Evolutionary conservation across 116 monocot genomes (phyloP), one percentile per base, ranked within the genome.

Genomic region (Phalaenopsis hybrid): DNA sequence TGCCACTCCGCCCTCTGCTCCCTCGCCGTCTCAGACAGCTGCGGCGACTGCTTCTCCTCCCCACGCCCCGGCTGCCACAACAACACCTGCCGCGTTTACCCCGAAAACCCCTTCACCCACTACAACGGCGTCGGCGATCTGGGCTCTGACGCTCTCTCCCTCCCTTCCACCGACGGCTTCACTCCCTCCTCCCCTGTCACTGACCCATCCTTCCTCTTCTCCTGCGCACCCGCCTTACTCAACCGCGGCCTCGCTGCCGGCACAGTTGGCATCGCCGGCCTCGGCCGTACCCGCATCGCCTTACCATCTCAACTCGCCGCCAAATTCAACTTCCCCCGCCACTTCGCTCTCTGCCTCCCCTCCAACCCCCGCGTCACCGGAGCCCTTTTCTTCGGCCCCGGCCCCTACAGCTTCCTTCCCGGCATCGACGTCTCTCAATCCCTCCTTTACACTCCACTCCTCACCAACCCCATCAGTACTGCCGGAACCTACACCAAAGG

Each of bases 131-230:
- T 8, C 15, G 95, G 89, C 10, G 84, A 87, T 49, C 81, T 90
- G 28, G 28, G 28, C 28, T 17, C 55, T 5, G 95, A 93, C 79
- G 82, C 59, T 33, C 50, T 91, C 61, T 37, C 83, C 74, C 31
- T 95, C 25, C 59, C 55, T 12, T 85, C 93, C 58, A 95, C 95
- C 73, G 87, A 88, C 48, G 91, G 89, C 5, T 59, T 77, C 77
- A 87, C 79, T 73, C 83, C 88, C 12, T 85, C 87, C 18, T 58
- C 79, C 1, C 28, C 51, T 16, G 88, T 78, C 73, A 65, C 73
- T 2, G 84, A 75, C 69, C 80, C 87, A 1, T 44, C 72, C 20
- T 81, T 90, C 81, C 0, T 90, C 49, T 90, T 94, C 81, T 65
- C 87, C 18, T 94, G 94, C 85, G 87, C 81, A 1, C 50, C 86